Evolutionary conservation across 805 yeast species (phyloP).

Genomic region (Cyberlindnera suaveolens): DNA sequence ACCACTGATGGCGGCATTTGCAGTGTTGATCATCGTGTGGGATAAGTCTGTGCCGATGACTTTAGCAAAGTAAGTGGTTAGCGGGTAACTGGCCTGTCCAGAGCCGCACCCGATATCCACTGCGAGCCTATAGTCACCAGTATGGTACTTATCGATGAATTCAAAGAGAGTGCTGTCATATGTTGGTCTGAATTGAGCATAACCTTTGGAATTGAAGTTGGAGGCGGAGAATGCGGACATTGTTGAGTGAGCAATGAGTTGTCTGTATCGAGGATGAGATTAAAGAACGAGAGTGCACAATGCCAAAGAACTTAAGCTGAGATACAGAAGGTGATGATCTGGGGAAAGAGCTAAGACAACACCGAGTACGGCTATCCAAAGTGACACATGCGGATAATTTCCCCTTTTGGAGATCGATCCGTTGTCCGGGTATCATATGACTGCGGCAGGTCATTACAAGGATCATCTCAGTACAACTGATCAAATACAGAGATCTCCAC

Average conservation of each 20-base stretch:
- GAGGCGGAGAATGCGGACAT: constrained; percentile 62
- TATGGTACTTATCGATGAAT: constrained; percentile 36
- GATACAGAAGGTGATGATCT: too few relatives aligned
- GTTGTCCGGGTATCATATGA: too few relatives aligned
- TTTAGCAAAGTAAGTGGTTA: constrained; percentile 36
- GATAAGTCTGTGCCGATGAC: constrained; percentile 64
- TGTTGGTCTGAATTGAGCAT: constrained; percentile 57
- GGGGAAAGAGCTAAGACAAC: too few relatives aligned
- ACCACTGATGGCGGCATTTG: constrained; percentile 24
- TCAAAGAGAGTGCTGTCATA: constrained; percentile 51
- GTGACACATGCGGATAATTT: too few relatives aligned
- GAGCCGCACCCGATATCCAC: constrained; percentile 81
- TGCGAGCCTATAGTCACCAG: constrained; percentile 31
- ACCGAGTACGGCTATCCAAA: too few relatives aligned
- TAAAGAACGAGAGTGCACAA: too few relatives aligned
- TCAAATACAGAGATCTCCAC: too few relatives aligned
- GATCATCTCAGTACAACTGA: too few relatives aligned
- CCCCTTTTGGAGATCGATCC: too few relatives aligned
- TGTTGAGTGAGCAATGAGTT: neutral
- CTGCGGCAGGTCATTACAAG: too few relatives aligned
- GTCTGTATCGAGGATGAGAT: neutral
- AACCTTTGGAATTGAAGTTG: constrained; percentile 45
- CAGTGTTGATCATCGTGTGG: constrained; percentile 45
- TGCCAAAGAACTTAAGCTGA: too few relatives aligned
- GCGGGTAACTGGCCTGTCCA: constrained; percentile 60